Conservation (phyloP, 1,139 yeast genomes). For the Hansenula lynferdii region DNA sequence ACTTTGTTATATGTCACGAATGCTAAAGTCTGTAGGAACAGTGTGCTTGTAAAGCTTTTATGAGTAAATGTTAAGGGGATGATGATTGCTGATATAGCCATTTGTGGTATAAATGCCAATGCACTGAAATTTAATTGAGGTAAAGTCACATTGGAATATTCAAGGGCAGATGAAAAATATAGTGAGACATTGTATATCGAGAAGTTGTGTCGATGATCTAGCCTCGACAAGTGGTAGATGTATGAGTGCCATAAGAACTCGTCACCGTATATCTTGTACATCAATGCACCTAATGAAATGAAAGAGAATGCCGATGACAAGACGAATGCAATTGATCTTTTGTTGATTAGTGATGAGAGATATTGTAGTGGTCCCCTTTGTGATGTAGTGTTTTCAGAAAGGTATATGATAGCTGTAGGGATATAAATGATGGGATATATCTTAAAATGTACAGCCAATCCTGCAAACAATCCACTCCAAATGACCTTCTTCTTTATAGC, state of each 20-base stretch:
- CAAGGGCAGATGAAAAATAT: slow-evolving; percentile 54
- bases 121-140: slow-evolving; percentile 27
- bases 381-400: slow-evolving; percentile 3
- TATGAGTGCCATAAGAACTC: slow-evolving; percentile 80
- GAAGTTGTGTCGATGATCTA: slow-evolving; percentile 94
- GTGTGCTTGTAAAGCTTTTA: slow-evolving; percentile 50
- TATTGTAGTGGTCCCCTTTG: neutral
- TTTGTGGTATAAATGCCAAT: slow-evolving; percentile 81
- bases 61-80: slow-evolving; percentile 60
- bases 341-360: slow-evolving; percentile 11
- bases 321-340: slow-evolving; percentile 40
- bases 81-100: slow-evolving; percentile 51
- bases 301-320: slow-evolving; percentile 40
- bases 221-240: slow-evolving; percentile 72
- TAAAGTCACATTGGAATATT: neutral
- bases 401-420: slow-evolving; percentile 18
- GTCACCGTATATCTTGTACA: slow-evolving; percentile 67
- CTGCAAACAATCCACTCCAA: slow-evolving; percentile 63
- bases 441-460: slow-evolving; percentile 83
- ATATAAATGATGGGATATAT: slow-evolving; percentile 82
- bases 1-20: slow-evolving; percentile 93
- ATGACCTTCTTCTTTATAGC: slow-evolving; percentile 31
- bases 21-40: slow-evolving; percentile 85
- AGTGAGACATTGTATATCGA: slow-evolving; percentile 78
- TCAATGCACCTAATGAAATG: slow-evolving; percentile 39